Conservation (phyloP, 1,139 yeast genomes). For the Spencermartinsiella ligniputridi region DNA sequence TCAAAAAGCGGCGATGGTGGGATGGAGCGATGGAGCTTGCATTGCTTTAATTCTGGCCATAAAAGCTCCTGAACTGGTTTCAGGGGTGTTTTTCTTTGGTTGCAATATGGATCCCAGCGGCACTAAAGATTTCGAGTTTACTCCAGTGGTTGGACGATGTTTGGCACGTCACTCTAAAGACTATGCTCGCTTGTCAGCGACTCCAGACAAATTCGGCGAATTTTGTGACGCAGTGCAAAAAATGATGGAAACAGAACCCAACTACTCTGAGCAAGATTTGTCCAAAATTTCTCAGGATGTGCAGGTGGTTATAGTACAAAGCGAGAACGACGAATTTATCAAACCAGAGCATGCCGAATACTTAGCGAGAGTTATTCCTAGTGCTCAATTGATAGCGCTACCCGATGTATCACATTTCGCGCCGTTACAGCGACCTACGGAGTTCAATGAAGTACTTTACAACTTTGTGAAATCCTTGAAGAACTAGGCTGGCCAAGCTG, state of each 20-base stretch:
- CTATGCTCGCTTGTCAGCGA: background rate
- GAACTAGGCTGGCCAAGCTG: slow-evolving; percentile 13
- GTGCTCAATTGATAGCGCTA: slow-evolving; percentile 8
- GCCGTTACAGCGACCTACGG: background rate
- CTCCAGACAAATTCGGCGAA: background rate
- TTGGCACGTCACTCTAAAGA: background rate
- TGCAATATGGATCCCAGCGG: slow-evolving; percentile 13
- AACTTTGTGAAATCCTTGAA: slow-evolving; percentile 11
- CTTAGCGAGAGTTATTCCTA: slow-evolving; percentile 8
- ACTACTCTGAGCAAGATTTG: background rate
- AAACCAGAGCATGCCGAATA: slow-evolving; percentile 11
- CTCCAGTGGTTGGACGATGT: background rate
- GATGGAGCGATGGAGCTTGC: slow-evolving; percentile 17
- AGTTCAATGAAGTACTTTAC: slow-evolving; percentile 10
- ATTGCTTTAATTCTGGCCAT: slow-evolving; percentile 11
- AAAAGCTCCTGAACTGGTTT: slow-evolving; percentile 9
- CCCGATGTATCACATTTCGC: background rate
- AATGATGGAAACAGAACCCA: background rate
- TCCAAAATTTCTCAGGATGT: background rate
- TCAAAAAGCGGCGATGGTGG: slow-evolving; percentile 14
- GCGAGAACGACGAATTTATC: slow-evolving; percentile 4
- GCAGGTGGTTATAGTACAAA: background rate
- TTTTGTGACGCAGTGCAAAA: background rate
- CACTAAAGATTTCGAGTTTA: background rate
- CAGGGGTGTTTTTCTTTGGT: slow-evolving; percentile 14